Evolutionary conservation across 495 filamentous ascomycete species (phyloP).

Genomic region (Penicillium riverlandense): DNA sequence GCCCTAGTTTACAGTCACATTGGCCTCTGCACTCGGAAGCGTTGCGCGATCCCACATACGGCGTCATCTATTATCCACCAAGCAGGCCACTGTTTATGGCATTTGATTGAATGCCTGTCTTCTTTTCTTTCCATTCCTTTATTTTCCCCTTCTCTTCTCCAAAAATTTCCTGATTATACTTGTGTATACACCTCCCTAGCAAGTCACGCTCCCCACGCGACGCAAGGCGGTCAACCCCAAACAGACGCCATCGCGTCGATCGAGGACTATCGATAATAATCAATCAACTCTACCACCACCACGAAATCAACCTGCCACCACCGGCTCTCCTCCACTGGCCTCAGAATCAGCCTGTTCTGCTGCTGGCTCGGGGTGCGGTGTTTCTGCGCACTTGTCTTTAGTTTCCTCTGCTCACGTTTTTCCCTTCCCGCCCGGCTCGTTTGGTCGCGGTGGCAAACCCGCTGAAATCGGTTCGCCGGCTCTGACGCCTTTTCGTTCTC

Average conservation of each 20-base stretch:
- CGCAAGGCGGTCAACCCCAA: slow-evolving; percentile 26
- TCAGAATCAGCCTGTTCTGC: no score
- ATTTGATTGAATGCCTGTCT: slow-evolving; percentile 3
- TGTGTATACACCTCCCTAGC: neutral
- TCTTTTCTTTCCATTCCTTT: slow-evolving; percentile 3
- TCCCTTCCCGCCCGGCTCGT: slow-evolving; percentile 1
- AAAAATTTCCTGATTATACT: neutral
- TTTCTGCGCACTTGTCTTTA: slow-evolving; percentile 1
- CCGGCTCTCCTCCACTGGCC: no score
- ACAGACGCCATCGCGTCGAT: slow-evolving; percentile 26
- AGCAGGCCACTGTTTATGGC: slow-evolving; percentile 19
- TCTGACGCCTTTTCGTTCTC: slow-evolving; percentile 16
- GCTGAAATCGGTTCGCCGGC: slow-evolving; percentile 10
- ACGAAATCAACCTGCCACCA: no score
- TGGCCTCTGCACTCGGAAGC: neutral
- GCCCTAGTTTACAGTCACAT: neutral
- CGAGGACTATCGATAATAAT: slow-evolving; percentile 29
- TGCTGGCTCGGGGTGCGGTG: neutral
- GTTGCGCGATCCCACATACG: slow-evolving; percentile 2
- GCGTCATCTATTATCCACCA: slow-evolving; percentile 12
- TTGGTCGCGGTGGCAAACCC: slow-evolving; percentile 31
- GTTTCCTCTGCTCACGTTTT: neutral
- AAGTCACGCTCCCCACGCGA: slow-evolving; percentile 21
- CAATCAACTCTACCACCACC: no score
- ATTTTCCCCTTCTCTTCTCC: neutral